These are phyloP conservation scores for Penicillium sp. DNA, from an alignment of 2,329 filamentous ascomycete genomes.

Conservation along the genomic window DNA sequence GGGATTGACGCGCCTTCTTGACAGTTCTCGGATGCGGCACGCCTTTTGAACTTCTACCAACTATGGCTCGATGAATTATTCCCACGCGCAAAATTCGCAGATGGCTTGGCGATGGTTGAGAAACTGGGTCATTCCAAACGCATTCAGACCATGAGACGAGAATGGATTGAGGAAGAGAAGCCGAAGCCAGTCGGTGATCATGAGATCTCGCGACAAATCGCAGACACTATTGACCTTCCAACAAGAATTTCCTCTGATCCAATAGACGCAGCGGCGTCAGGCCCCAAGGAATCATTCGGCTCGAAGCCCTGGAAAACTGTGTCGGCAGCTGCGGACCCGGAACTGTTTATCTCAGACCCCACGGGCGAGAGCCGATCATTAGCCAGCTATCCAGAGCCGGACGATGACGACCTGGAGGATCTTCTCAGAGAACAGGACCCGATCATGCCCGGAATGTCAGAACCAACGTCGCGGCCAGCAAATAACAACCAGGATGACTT, in stretches of 20 bases:
- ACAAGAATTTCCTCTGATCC: constrained; percentile 5
- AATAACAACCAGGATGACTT: constrained; percentile 38
- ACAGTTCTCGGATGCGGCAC: constrained; percentile 78
- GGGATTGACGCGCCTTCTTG: constrained; percentile 6
- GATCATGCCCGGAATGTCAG: constrained; percentile 4
- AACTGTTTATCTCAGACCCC: constrained; percentile 32
- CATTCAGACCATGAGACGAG: constrained; percentile 69
- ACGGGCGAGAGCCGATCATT: constrained; percentile 7
- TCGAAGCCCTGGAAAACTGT: not conserved
- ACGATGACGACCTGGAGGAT: constrained; percentile 52
- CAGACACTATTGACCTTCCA: constrained; percentile 1
- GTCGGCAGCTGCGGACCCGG: constrained; percentile 8
- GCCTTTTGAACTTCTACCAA: constrained; percentile 86
- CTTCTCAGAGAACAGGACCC: constrained; percentile 51
- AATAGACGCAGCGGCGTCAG: not conserved
- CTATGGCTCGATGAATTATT: constrained; percentile 96
- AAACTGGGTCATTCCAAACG: constrained; percentile 84
- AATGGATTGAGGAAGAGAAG: constrained; percentile 76
- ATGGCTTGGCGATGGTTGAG: constrained; percentile 86
- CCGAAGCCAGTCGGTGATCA: constrained; percentile 18
- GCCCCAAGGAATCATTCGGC: not conserved
- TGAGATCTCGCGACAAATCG: not conserved
- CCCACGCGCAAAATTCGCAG: constrained; percentile 88
- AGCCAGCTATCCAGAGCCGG: constrained; percentile 29
- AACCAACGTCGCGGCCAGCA: not conserved